Evolutionary conservation across 371 early-diverging fungal species (phyloP).

Genomic region (Capillidium heterosporum): DNA sequence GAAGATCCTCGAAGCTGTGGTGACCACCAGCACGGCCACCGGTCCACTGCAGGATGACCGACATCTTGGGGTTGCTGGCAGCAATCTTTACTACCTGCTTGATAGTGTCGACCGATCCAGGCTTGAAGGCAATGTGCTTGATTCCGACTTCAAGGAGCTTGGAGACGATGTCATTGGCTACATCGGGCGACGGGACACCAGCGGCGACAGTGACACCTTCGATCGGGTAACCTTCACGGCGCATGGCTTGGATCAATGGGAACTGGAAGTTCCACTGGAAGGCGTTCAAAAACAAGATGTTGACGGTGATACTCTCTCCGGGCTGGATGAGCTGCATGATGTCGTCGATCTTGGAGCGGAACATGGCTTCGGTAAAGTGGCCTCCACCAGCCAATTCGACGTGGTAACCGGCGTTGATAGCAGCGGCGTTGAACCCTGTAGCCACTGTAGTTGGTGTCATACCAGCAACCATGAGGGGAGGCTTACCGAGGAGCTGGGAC

Average conservation of each 20-base stretch:
- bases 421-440: constrained; percentile 60
- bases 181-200: constrained; percentile 82
- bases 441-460: constrained; percentile 77
- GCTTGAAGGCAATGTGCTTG: constrained; percentile 84
- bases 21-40: constrained; percentile 95
- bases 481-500: constrained; percentile 71
- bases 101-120: constrained; percentile 71
- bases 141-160: constrained; percentile 66
- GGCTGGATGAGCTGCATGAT: constrained; percentile 58
- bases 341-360: constrained; percentile 61
- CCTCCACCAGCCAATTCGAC: constrained; percentile 91
- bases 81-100: constrained; percentile 79
- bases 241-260: constrained; percentile 73
- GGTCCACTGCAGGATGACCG: constrained; percentile 90
- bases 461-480: constrained; percentile 81
- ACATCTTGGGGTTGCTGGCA: constrained; percentile 72
- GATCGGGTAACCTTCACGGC: constrained; percentile 82
- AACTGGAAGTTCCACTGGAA: constrained; percentile 94
- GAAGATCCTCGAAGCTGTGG: constrained; percentile 92
- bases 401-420: constrained; percentile 87
- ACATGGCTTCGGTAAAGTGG: constrained; percentile 69
- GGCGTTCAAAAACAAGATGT: constrained; percentile 83
- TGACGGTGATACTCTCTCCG: constrained; percentile 80
- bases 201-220: constrained; percentile 81
- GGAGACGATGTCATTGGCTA: constrained; percentile 68